These are phyloP conservation scores for Anisodus tanguticus DNA, from an alignment of 257 asterid genomes.

Conservation along the genomic window DNA sequence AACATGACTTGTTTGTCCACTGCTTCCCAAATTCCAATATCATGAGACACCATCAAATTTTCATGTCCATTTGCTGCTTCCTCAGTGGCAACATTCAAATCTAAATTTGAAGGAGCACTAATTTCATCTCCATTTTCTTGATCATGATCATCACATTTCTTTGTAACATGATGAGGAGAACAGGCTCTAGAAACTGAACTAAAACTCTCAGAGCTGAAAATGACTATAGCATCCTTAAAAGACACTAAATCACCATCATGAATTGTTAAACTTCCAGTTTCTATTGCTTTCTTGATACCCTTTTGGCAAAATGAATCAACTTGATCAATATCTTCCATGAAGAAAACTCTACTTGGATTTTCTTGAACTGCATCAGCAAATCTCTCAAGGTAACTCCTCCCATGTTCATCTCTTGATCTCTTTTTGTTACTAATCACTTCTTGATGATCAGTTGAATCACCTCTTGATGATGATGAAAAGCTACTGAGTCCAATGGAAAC, in stretches of 20 bases:
- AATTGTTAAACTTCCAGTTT: slow-evolving; percentile 47
- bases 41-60: slow-evolving; percentile 25
- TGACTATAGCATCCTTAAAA: slow-evolving; percentile 72
- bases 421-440: slow-evolving; percentile 56
- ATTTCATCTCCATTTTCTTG: slow-evolving; percentile 27
- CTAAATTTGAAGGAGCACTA: slow-evolving; percentile 43
- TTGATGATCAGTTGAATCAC: slow-evolving; percentile 45
- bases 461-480: slow-evolving; percentile 41
- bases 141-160: not conserved
- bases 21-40: slow-evolving; percentile 47
- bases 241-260: slow-evolving; percentile 48
- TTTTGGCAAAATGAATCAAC: slow-evolving; percentile 46
- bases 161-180: slow-evolving; percentile 34
- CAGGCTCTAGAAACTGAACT: slow-evolving; percentile 37
- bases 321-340: slow-evolving; percentile 67
- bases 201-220: slow-evolving; percentile 56
- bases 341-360: slow-evolving; percentile 73
- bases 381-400: slow-evolving; percentile 58
- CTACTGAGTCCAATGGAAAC: slow-evolving; percentile 51
- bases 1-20: slow-evolving; percentile 69
- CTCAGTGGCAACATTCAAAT: slow-evolving; percentile 68
- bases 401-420: slow-evolving; percentile 67
- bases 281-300: slow-evolving; percentile 53
- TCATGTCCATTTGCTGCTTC: slow-evolving; percentile 48
- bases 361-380: slow-evolving; percentile 59